A percentile compares a stretch with the other conserved stretches of the same genome.
phyloP scores from a whole-genome alignment of 768 basidiomycete genomes.

The Tylopilus cervinicoccineus region DNA sequence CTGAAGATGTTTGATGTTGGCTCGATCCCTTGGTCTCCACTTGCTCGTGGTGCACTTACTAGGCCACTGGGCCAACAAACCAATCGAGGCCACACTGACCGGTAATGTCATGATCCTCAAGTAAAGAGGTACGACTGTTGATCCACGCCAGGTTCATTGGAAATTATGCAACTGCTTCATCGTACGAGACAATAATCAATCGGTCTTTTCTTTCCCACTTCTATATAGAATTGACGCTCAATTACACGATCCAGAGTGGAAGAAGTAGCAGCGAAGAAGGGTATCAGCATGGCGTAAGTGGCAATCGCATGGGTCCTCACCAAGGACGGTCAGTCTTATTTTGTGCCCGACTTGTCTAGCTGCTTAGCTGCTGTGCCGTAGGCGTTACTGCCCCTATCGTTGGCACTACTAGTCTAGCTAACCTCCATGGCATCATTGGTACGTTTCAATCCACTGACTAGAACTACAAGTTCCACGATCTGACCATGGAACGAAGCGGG shows the following conservation, averaged over 20 bases:
- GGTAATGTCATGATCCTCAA: conserved; percentile 8
- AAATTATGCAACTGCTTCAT: conserved; percentile 21
- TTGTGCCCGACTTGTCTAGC: background rate
- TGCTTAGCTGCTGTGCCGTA: conserved; percentile 2
- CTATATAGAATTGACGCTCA: background rate
- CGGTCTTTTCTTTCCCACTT: conserved; percentile 12
- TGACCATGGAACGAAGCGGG: conserved; percentile 22
- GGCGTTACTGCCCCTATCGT: conserved; percentile 42
- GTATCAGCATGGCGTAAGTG: conserved; percentile 40
- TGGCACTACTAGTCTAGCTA: conserved; percentile 39
- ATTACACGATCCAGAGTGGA: conserved; percentile 30
- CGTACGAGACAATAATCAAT: conserved; percentile 27
- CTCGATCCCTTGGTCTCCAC: conserved; percentile 43
- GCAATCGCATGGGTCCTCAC: conserved; percentile 38
- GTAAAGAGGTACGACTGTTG: background rate
- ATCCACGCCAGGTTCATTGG: conserved; percentile 21
- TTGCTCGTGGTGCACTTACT: conserved; percentile 35
- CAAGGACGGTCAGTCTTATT: conserved; percentile 26
- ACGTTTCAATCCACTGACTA: conserved; percentile 3
- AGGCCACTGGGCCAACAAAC: conserved; percentile 33
- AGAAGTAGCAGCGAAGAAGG: conserved; percentile 35
- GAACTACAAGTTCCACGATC: background rate
- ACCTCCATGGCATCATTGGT: conserved; percentile 40
- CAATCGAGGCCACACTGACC: conserved; percentile 21
- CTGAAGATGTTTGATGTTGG: conserved; percentile 44